Conservation (phyloP, 495 filamentous ascomycete genomes). For the Glarea lozoyensis region DNA sequence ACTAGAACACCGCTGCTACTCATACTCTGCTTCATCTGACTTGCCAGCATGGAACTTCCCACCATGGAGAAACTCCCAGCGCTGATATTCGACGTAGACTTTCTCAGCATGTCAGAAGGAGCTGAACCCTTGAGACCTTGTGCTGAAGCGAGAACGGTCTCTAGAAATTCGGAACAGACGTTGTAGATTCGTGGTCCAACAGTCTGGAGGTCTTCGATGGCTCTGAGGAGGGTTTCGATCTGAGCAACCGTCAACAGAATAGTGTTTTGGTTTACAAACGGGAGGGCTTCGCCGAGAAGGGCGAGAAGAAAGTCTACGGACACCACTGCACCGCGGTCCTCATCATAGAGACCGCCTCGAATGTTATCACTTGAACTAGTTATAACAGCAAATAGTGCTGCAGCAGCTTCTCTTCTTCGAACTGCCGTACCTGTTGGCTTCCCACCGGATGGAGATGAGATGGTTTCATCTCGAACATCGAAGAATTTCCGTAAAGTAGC, state of each 20-base stretch:
- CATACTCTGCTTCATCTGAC: slow-evolving; percentile 48
- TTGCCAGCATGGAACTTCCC: slow-evolving; percentile 62
- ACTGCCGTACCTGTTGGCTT: slow-evolving; percentile 31
- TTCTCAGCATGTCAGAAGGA: slow-evolving; percentile 57
- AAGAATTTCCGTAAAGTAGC: slow-evolving; percentile 83
- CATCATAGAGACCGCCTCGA: slow-evolving; percentile 77
- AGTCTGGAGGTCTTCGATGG: slow-evolving; percentile 74
- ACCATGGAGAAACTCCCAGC: slow-evolving; percentile 57
- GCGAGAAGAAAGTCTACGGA: slow-evolving; percentile 78
- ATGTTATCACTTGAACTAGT: slow-evolving; percentile 80
- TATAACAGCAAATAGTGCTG: slow-evolving; percentile 69
- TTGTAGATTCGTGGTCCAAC: slow-evolving; percentile 60
- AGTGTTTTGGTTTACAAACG: slow-evolving; percentile 47
- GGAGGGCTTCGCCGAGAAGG: slow-evolving; percentile 71
- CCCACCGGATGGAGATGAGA: slow-evolving; percentile 28
- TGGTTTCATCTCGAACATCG: slow-evolving; percentile 64
- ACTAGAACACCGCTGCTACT: slow-evolving; percentile 48
- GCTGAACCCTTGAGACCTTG: slow-evolving; percentile 41
- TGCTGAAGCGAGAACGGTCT: slow-evolving; percentile 36
- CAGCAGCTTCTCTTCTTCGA: slow-evolving; percentile 56
- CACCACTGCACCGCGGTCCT: slow-evolving; percentile 65
- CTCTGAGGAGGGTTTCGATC: slow-evolving; percentile 66
- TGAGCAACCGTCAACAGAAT: slow-evolving; percentile 50
- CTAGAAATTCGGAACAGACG: slow-evolving; percentile 64
- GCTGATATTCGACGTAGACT: slow-evolving; percentile 50